phyloP scores from a whole-genome alignment of 2,329 filamentous ascomycete genomes.

The Pezicula radicicola region DNA sequence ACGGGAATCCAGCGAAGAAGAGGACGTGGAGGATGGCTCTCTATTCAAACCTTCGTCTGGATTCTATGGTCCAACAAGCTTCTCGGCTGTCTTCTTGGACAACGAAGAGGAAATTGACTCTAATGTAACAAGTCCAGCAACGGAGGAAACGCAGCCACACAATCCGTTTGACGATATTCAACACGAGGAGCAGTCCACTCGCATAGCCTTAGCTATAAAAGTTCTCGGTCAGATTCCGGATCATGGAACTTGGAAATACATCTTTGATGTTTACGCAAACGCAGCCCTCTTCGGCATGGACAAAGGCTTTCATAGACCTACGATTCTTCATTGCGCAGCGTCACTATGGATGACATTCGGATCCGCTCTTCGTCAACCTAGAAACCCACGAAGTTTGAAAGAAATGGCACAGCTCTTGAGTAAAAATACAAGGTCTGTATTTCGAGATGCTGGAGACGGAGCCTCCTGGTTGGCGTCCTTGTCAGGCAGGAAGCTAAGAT shows the following conservation, averaged over 20 bases:
- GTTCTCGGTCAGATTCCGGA: slow-evolving; percentile 7
- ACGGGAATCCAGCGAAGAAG: not conserved
- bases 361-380: slow-evolving; percentile 1
- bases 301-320: slow-evolving; percentile 6
- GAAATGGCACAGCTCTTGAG: slow-evolving; percentile 7
- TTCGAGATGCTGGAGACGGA: slow-evolving; percentile 2
- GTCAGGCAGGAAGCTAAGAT: slow-evolving; percentile 11
- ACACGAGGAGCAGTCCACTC: not conserved
- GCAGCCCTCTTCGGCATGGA: slow-evolving; percentile 3
- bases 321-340: slow-evolving; percentile 3
- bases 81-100: slow-evolving; percentile 8
- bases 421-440: not conserved
- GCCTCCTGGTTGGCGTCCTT: slow-evolving; percentile 10
- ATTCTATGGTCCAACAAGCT: slow-evolving; percentile 9
- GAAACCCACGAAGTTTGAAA: slow-evolving; percentile 2
- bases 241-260: not conserved
- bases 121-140: not conserved
- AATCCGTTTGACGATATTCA: not conserved
- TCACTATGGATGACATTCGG: slow-evolving; percentile 6
- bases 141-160: not conserved
- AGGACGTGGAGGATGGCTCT: not conserved
- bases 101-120: slow-evolving; percentile 2
- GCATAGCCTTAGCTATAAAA: slow-evolving; percentile 5
- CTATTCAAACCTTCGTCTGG: slow-evolving; percentile 1
- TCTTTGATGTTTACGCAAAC: not conserved